Evolutionary conservation across 2,329 filamentous ascomycete genomes (phyloP).

Genomic region (Rutstroemia sydowiana): DNA sequence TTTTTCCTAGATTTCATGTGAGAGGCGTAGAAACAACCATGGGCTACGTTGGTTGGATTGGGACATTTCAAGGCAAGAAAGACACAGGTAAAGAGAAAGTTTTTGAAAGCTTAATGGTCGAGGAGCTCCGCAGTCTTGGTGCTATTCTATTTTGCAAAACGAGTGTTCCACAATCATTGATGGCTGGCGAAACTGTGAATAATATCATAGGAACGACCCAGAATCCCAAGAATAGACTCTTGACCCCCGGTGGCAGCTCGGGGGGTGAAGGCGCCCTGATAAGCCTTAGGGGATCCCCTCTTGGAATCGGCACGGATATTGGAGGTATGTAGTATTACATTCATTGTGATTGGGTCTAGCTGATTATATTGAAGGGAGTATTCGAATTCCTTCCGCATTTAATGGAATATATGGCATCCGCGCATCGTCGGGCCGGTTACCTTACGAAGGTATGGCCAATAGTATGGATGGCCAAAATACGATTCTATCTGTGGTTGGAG

Average conservation of each 20-base stretch:
- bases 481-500: conserved; percentile 55
- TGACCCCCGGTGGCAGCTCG: conserved; percentile 26
- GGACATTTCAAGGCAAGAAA: conserved; percentile 48
- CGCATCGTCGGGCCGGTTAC: conserved; percentile 32
- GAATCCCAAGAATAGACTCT: conserved; percentile 28
- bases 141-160: conserved; percentile 37
- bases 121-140: conserved; percentile 34
- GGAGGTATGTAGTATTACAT: no score
- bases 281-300: conserved; percentile 25
- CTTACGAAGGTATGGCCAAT: conserved; percentile 52
- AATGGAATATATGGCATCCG: conserved; percentile 34
- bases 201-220: conserved; percentile 36
- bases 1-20: conserved; percentile 21
- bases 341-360: no score
- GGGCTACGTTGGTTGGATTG: conserved; percentile 59
- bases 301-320: conserved; percentile 30
- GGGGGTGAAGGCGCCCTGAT: conserved; percentile 31
- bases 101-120: conserved; percentile 43
- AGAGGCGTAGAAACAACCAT: conserved; percentile 36
- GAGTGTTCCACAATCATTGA: conserved; percentile 35
- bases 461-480: conserved; percentile 53
- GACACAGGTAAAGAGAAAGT: conserved; percentile 41
- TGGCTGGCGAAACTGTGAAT: conserved; percentile 36
- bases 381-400: conserved; percentile 33
- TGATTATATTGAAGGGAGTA: no score